These are phyloP conservation scores for Krasilnikovozyma curviuscula DNA, from an alignment of 768 basidiomycete genomes.

Conservation along the genomic window DNA sequence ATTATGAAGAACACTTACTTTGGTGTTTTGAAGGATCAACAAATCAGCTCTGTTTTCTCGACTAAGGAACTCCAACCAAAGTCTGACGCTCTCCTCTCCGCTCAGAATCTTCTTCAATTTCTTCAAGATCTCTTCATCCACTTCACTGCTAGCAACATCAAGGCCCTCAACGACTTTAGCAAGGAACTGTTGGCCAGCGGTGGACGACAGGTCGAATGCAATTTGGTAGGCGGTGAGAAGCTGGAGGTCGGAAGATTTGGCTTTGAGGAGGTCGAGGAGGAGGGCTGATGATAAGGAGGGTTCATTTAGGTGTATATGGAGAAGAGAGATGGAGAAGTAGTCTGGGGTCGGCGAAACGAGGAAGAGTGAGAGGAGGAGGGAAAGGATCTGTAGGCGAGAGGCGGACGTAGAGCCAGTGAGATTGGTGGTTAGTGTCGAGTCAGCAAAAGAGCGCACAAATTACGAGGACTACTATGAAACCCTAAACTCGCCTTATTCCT, in stretches of 20 bases:
- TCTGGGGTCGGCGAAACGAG: slow-evolving; percentile 45
- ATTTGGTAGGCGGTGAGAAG: slow-evolving; percentile 77
- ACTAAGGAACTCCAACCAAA: slow-evolving; percentile 88
- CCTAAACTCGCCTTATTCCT: background rate
- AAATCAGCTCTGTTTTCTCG: slow-evolving; percentile 85
- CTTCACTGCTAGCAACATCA: background rate
- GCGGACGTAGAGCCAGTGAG: background rate
- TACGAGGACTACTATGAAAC: background rate
- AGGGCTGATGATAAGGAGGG: slow-evolving; percentile 58
- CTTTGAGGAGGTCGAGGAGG: slow-evolving; percentile 47
- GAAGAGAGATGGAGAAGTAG: slow-evolving; percentile 61
- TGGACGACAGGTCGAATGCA: slow-evolving; percentile 86
- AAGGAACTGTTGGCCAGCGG: slow-evolving; percentile 80
- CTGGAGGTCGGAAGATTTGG: slow-evolving; percentile 20
- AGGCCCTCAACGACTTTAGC: slow-evolving; percentile 37
- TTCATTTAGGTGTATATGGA: slow-evolving; percentile 72
- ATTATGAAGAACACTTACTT: slow-evolving; percentile 33
- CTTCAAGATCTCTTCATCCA: slow-evolving; percentile 11
- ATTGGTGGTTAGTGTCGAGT: background rate
- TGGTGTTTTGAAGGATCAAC: slow-evolving; percentile 76
- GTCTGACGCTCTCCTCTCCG: slow-evolving; percentile 76
- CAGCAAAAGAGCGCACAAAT: background rate
- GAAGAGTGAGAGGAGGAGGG: slow-evolving; percentile 55
- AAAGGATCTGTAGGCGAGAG: slow-evolving; percentile 25
- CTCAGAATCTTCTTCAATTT: slow-evolving; percentile 64